These are phyloP conservation scores for Terana coerulea DNA, from an alignment of 768 basidiomycete species.

Conservation along the genomic window DNA sequence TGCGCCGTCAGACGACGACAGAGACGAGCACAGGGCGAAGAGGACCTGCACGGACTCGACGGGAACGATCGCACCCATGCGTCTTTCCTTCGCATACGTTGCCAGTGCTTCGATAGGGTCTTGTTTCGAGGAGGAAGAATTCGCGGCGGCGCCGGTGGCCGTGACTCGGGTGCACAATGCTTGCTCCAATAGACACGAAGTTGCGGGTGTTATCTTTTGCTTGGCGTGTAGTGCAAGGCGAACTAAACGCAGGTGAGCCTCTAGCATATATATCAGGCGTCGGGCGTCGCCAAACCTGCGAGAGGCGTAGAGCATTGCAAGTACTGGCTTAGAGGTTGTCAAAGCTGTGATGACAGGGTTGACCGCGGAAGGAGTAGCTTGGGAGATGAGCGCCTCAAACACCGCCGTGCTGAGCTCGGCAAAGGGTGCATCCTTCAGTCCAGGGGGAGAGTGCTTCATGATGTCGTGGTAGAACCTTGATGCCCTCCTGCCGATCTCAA, in stretches of 20 bases:
- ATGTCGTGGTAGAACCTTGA: constrained; percentile 65
- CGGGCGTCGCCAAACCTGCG: constrained; percentile 69
- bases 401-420: constrained; percentile 57
- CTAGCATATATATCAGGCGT: constrained; percentile 64
- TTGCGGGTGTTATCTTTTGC: constrained; percentile 30
- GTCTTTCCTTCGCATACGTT: constrained; percentile 60
- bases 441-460: constrained; percentile 57
- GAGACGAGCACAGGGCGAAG: constrained; percentile 61
- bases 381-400: constrained; percentile 66
- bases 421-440: constrained; percentile 54
- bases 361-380: constrained; percentile 76
- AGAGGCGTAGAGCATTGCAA: constrained; percentile 55
- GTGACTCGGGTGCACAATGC: constrained; percentile 61
- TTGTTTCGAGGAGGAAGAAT: constrained; percentile 40
- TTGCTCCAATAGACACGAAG: constrained; percentile 67
- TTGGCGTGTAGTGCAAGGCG: constrained; percentile 66
- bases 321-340: constrained; percentile 53
- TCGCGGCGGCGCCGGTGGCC: constrained; percentile 43
- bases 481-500: constrained; percentile 73
- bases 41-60: constrained; percentile 64
- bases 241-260: constrained; percentile 59
- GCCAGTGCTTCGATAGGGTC: constrained; percentile 78
- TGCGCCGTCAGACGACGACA: constrained; percentile 56
- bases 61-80: constrained; percentile 57
- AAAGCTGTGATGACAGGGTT: constrained; percentile 75